Conservation (phyloP, 1,139 yeast species). For the Blastobotrys petasosporus region DNA sequence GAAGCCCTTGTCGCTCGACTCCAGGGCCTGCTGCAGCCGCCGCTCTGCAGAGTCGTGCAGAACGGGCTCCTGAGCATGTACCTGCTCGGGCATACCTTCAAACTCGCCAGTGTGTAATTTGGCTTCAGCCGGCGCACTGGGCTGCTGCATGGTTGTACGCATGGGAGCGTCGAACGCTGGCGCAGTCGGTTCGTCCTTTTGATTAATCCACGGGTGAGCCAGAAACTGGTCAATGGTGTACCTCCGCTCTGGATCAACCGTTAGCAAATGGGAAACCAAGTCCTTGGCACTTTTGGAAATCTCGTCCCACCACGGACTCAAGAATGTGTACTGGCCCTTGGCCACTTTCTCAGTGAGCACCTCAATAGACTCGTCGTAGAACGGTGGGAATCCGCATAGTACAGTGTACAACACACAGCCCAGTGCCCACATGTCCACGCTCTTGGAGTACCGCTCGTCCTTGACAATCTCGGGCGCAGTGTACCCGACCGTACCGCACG, state of each 20-base stretch:
- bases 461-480: slow-evolving; percentile 93
- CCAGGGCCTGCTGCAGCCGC: slow-evolving; percentile 10
- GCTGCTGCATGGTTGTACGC: slow-evolving; percentile 5
- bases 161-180: slow-evolving; percentile 28
- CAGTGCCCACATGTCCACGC: slow-evolving; percentile 94
- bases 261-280: slow-evolving; percentile 67
- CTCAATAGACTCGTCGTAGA: slow-evolving; percentile 82
- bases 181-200: slow-evolving; percentile 27
- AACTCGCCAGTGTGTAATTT: slow-evolving; percentile 1
- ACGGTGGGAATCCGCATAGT: slow-evolving; percentile 94
- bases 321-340: slow-evolving; percentile 72
- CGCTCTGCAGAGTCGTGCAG: slow-evolving; percentile 8
- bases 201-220: slow-evolving; percentile 75
- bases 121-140: slow-evolving; percentile 6
- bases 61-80: slow-evolving; percentile 1
- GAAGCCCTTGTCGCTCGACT: slow-evolving; percentile 21
- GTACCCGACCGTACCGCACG: slow-evolving; percentile 87
- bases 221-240: slow-evolving; percentile 74
- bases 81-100: slow-evolving; percentile 3
- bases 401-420: slow-evolving; percentile 90
- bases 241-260: slow-evolving; percentile 74
- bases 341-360: slow-evolving; percentile 78
- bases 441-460: slow-evolving; percentile 78
- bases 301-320: slow-evolving; percentile 98
- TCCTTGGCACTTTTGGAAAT: slow-evolving; percentile 71